phyloP scores from a whole-genome alignment of 2,329 filamentous ascomycete species.

The Alternaria sp. region DNA sequence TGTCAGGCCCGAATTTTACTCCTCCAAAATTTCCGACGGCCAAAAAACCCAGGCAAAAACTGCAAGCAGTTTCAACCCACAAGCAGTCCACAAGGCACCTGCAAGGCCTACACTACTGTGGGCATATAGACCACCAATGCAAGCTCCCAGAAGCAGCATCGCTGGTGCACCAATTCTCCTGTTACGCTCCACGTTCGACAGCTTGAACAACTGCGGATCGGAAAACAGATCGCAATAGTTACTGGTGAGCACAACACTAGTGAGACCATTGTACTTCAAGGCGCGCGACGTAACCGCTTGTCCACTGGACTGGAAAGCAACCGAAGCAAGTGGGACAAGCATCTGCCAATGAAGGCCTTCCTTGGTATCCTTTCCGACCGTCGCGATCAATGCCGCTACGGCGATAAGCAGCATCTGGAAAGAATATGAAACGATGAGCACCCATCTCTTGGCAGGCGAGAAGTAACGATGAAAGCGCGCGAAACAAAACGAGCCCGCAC shows the following conservation, averaged over 20 bases:
- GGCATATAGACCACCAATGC: slow-evolving; percentile 64
- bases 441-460: slow-evolving; percentile 70
- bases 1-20: neutral
- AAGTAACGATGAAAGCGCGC: slow-evolving; percentile 72
- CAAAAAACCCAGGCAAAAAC: slow-evolving; percentile 55
- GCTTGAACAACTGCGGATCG: slow-evolving; percentile 63
- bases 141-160: slow-evolving; percentile 62
- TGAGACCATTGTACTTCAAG: slow-evolving; percentile 74
- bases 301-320: slow-evolving; percentile 80
- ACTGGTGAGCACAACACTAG: slow-evolving; percentile 81
- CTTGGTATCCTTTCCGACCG: slow-evolving; percentile 49
- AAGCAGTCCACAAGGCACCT: slow-evolving; percentile 61
- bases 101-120: slow-evolving; percentile 61
- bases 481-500: slow-evolving; percentile 76
- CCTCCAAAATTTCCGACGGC: slow-evolving; percentile 44
- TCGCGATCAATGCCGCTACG: slow-evolving; percentile 55
- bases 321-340: slow-evolving; percentile 71
- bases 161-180: slow-evolving; percentile 61
- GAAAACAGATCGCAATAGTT: slow-evolving; percentile 84
- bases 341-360: slow-evolving; percentile 60
- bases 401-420: slow-evolving; percentile 55
- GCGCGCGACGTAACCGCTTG: slow-evolving; percentile 79
- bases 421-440: slow-evolving; percentile 61
- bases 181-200: slow-evolving; percentile 63
- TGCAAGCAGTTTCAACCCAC: slow-evolving; percentile 50